A percentile compares a stretch with the other conserved stretches of the same genome.
Evolutionary conservation across 495 filamentous ascomycete genomes (phyloP).

Genomic region (Platismatia glauca): DNA sequence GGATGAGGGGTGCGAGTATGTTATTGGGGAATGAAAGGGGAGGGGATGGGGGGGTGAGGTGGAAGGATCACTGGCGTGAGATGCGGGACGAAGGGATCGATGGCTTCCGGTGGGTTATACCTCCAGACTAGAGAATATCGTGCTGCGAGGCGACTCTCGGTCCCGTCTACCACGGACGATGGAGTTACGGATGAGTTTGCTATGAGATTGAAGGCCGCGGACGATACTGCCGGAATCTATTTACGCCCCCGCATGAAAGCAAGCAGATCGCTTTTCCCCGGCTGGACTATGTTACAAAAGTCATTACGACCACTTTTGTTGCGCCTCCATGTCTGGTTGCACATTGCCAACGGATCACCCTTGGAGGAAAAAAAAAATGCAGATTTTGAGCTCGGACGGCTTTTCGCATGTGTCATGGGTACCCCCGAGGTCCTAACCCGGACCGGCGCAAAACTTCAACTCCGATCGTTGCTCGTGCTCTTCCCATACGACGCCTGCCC

Average conservation of each 20-base stretch:
- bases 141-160: background rate
- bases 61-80: background rate
- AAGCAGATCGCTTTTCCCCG: background rate
- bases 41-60: background rate
- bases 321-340: background rate
- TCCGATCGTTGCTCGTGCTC: conserved; percentile 2
- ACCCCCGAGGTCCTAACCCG: background rate
- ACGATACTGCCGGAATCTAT: background rate
- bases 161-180: background rate
- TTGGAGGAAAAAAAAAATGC: background rate
- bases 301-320: background rate
- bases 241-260: background rate
- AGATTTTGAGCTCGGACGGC: background rate
- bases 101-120: background rate
- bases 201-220: background rate
- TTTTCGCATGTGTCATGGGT: background rate
- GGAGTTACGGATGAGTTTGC: background rate
- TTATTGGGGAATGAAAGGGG: conserved; percentile 52
- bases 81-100: background rate
- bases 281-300: background rate
- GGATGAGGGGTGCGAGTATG: conserved; percentile 67
- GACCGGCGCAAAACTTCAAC: background rate
- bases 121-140: background rate
- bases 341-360: background rate
- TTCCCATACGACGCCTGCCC: conserved; percentile 17